These are phyloP conservation scores for Mycena epipterygia DNA, from an alignment of 768 basidiomycete genomes.

Conservation along the genomic window DNA sequence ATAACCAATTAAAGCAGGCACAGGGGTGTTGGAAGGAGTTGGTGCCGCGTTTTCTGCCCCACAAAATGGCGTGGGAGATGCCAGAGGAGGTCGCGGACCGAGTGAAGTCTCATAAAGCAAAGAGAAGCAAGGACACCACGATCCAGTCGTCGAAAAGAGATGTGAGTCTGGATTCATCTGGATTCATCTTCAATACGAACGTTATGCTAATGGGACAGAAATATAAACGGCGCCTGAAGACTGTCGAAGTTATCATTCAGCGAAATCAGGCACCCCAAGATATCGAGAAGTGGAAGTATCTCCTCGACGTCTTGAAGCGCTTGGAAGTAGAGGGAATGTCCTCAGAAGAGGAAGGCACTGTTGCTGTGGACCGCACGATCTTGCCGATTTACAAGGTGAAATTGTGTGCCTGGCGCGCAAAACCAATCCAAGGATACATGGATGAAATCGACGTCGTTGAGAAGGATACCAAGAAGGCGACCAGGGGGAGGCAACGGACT, in stretches of 20 bases:
- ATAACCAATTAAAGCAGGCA: background rate
- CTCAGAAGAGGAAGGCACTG: conserved; percentile 19
- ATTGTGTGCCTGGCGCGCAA: conserved; percentile 16
- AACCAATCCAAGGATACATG: conserved; percentile 15
- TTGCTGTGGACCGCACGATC: background rate
- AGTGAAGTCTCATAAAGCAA: no score
- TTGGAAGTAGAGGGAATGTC: conserved; percentile 28
- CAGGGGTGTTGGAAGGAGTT: background rate
- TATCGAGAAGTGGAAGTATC: conserved; percentile 20
- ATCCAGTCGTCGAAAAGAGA: no score
- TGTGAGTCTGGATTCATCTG: no score
- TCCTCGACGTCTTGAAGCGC: conserved; percentile 3
- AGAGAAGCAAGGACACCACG: no score
- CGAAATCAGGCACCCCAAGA: conserved; percentile 7
- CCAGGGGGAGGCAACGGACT: no score
- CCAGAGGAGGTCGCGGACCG: no score
- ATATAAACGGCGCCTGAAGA: background rate
- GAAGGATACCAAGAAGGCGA: background rate
- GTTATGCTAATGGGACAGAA: background rate
- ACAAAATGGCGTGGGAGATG: no score
- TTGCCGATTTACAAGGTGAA: background rate
- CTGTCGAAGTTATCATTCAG: background rate
- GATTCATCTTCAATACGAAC: no score
- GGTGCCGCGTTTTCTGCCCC: no score
- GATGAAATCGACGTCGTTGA: background rate